Evolutionary conservation across 345 rosid genomes (phyloP), one percentile per base, ranked within the genome.

Genomic region (Camelina laxa): DNA sequence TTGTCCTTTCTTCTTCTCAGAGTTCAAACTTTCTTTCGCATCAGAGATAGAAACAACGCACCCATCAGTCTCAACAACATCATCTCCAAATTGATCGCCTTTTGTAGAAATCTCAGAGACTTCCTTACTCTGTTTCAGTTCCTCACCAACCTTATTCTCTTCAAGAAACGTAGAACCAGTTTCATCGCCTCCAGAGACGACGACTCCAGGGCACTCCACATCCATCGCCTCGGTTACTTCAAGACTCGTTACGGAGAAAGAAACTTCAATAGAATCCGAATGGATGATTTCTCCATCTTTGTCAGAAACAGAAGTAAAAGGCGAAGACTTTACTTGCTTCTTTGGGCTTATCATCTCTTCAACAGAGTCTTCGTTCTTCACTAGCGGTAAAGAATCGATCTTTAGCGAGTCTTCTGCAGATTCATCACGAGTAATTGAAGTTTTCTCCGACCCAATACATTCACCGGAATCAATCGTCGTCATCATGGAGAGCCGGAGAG

Each of bases 101-200:
- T 63, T 22, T 13, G 22, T 44, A 30, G 74, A 49, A 60, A 58
- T 63, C 57, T 50, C 78, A 66, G 78, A 75, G 57, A 15, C 7
- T 39, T 51, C 38, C 53, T 68, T 67, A 1, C 68, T 16, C 56
- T 60, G 78, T 39, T 42, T 27, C 63, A 74, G 48, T 41, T 67
- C 49, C 33, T 21, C 62, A 16, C 31, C 72, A 13, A 58, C 65
- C 61, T 1, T 60, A 20, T 50, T 73, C 21, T 42, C 66, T 20
- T 35, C 76, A 51, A 56, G 83, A 82, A 56, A 36, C 33, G 57
- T 68, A 35, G 87, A 81, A 57, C 22, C 80, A 38, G 73, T 57
- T 36, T 66, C 78, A 67, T 54, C 30, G 24, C 24, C 24, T 22
- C 24, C n/a, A 56, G 47, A 47, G 67, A 17, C 24, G 14, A 16